Conservation (phyloP, 106 monocot genomes). For the Xerophyta viscosa region DNA sequence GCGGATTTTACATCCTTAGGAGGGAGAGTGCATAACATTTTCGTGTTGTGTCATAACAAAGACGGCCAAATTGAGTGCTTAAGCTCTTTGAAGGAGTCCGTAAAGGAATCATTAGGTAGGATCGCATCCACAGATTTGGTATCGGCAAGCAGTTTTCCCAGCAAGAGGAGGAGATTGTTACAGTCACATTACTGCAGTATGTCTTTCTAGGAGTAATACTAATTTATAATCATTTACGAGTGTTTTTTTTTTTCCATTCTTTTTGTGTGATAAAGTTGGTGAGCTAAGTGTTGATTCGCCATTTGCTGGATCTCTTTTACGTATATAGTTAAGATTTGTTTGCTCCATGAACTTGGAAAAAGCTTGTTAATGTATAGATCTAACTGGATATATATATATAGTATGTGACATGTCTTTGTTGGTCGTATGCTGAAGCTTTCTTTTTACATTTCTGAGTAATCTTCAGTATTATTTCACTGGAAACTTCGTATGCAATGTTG, state of each 20-base stretch:
- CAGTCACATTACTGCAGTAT: conserved; percentile 4
- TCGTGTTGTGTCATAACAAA: conserved; percentile 22
- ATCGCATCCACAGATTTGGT: conserved; percentile 13
- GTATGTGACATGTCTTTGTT: too few relatives aligned
- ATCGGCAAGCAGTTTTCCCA: neutral
- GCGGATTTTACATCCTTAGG: conserved; percentile 27
- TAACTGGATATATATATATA: too few relatives aligned
- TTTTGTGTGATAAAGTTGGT: neutral
- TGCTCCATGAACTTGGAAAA: too few relatives aligned
- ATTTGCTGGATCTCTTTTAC: neutral
- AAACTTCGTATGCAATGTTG: too few relatives aligned
- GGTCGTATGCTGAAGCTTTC: too few relatives aligned
- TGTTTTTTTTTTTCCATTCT: conserved; percentile 1
- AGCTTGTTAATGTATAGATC: too few relatives aligned
- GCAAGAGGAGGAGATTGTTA: neutral
- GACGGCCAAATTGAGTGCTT: conserved; percentile 4
- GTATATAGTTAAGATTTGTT: neutral
- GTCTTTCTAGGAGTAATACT: neutral
- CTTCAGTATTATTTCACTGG: too few relatives aligned
- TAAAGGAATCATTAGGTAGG: conserved; percentile 14
- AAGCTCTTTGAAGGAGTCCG: conserved; percentile 21
- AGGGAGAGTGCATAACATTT: conserved; percentile 25
- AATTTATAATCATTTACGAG: neutral
- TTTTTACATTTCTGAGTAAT: too few relatives aligned
- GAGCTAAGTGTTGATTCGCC: neutral